A percentile compares a stretch with the other conserved stretches of the same genome.
Evolutionary conservation across 2,329 filamentous ascomycete species (phyloP).

Genomic region (Microcyclospora pomicola): DNA sequence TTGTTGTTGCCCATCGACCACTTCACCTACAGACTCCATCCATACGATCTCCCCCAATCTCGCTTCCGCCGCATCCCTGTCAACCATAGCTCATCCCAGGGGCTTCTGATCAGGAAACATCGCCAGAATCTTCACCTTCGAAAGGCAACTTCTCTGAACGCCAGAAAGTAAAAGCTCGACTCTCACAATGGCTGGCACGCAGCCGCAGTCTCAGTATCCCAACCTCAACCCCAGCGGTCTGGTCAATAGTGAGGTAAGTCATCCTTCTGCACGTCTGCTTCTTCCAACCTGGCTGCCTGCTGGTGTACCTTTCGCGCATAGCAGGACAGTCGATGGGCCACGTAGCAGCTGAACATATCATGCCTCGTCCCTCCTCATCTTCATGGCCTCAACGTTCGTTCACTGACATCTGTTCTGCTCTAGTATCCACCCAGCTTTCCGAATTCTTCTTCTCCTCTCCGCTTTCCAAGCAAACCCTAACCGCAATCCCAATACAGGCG

Average conservation of each 20-base stretch:
- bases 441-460: not conserved
- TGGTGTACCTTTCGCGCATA: no score
- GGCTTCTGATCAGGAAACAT: not conserved
- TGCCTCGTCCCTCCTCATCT: no score
- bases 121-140: not conserved
- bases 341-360: no score
- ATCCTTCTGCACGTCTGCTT: not conserved
- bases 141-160: not conserved
- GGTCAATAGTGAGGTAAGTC: constrained; percentile 5
- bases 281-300: not conserved
- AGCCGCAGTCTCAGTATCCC: constrained; percentile 18
- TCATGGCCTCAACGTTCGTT: no score
- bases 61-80: not conserved
- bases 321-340: no score
- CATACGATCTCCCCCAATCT: not conserved
- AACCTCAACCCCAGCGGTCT: constrained; percentile 19
- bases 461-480: not conserved
- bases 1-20: not conserved
- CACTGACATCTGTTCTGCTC: no score
- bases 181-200: constrained; percentile 9
- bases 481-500: constrained; percentile 25
- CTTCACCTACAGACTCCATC: not conserved
- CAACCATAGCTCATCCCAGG: not conserved
- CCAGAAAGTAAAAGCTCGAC: not conserved
- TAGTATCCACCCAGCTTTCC: not conserved